Base-by-base conservation (phyloP, 2,329 filamentous ascomycete species). In the Emericellopsis atlantica region DNA sequence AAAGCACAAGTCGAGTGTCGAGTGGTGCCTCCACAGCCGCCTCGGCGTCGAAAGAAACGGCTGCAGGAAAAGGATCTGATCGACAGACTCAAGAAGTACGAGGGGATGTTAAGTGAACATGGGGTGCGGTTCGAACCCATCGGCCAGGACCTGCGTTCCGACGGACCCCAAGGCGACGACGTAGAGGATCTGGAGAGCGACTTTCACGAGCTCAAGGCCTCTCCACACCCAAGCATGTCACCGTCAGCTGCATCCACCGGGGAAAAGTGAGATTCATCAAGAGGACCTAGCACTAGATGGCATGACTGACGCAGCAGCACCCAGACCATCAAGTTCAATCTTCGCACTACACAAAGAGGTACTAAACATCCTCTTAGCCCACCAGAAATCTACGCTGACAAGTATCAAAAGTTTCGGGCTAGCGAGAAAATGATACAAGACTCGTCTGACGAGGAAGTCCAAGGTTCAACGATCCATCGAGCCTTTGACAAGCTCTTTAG, bases 11-110 rank as follows among this genome's bases (percentile, higher is more conserved):
- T 70, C 26, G 72, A 83, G 48, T 87, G 79, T 54, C 67, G 69
- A 32, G 72, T 79, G 7, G 59, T 73, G 47, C 62, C 75, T 51
- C 62, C 76, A 49, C 58, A 76, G 53, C 64, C 78, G 54, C 65
- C 76, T 51, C 60, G 78, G 53, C 57, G 75, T 10, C 62, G 74
- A 43, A 76, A 76, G 61, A 76, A 74, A 59, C 70, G 76, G 41
- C 76, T 84, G 36, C 75, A 80, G 18, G 83, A 88, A 58, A 74
- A 74, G 52, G 80, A 84, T 43, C 64, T 88, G 33, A 64, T 86
- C 40, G 76, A 83, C 6, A 74, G 79, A n/a, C 64, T 87, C 18
- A 74, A 70, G 41, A 72, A 73, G 39, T 87, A 87, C 50, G 84
- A 88, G 58, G 55, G 61, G 6, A 61, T 88, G 33, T 64, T 88